phyloP scores from a whole-genome alignment of 1,139 yeast genomes.

The Nadsonia commutata region DNA sequence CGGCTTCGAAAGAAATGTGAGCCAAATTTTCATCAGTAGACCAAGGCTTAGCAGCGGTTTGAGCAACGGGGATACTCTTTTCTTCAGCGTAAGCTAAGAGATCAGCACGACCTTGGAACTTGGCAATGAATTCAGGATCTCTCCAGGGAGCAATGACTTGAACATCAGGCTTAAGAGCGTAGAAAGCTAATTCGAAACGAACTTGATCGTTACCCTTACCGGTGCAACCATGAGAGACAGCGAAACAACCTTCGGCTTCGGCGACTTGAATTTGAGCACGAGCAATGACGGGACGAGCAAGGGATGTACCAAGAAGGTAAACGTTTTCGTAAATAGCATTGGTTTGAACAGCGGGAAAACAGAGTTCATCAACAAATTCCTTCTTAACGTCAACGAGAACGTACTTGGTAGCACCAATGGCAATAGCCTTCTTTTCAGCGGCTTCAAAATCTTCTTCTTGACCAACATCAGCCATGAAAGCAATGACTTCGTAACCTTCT shows the following conservation, averaged over 20 bases:
- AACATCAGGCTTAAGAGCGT: slow-evolving; percentile 95
- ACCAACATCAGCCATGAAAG: slow-evolving; percentile 95
- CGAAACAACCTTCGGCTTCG: slow-evolving; percentile 93
- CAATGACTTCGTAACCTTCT: slow-evolving; percentile 94
- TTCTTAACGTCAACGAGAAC: slow-evolving; percentile 89
- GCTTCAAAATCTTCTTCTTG: slow-evolving; percentile 98
- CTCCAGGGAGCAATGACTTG: slow-evolving; percentile 98
- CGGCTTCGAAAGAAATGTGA: slow-evolving; percentile 97
- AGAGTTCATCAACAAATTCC: slow-evolving; percentile 80
- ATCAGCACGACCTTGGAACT: slow-evolving; percentile 97
- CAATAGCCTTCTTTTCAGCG: slow-evolving; percentile 89
- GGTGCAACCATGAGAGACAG: slow-evolving; percentile 97
- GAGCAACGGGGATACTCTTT: slow-evolving; percentile 86
- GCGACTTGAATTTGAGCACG: slow-evolving; percentile 96
- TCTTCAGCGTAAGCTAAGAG: slow-evolving; percentile 83
- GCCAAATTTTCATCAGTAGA: slow-evolving; percentile 98
- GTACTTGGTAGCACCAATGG: slow-evolving; percentile 93
- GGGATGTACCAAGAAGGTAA: slow-evolving; percentile 86
- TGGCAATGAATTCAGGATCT: slow-evolving; percentile 83
- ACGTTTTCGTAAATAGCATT: slow-evolving; percentile 97
- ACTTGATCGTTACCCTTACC: slow-evolving; percentile 99
- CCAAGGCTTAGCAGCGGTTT: slow-evolving; percentile 98
- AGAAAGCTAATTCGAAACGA: slow-evolving; percentile 90
- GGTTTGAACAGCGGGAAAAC: slow-evolving; percentile 93
- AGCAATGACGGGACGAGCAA: slow-evolving; percentile 97